Conservation (phyloP, 2,329 filamentous ascomycete species). For the Leptoxyphium fumago region DNA sequence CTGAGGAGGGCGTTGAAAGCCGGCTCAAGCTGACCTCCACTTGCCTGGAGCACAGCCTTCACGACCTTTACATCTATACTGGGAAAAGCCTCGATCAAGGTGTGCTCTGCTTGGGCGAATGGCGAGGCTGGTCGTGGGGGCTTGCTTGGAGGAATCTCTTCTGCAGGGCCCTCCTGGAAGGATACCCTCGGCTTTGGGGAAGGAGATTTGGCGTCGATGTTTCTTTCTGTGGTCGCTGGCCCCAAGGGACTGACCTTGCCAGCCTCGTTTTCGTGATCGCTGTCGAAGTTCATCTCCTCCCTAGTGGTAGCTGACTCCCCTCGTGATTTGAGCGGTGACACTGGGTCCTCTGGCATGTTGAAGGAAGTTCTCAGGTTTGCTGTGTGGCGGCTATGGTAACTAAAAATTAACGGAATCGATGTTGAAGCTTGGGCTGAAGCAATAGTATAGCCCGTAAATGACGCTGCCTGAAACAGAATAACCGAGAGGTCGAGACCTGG, state of each 20-base stretch:
- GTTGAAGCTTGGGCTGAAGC: no score
- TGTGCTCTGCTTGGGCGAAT: conserved; percentile 71
- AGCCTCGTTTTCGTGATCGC: conserved; percentile 42
- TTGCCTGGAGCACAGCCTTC: conserved; percentile 76
- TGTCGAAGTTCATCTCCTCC: conserved; percentile 32
- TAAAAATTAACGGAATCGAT: no score
- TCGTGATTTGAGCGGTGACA: conserved; percentile 15
- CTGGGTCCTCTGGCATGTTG: neutral
- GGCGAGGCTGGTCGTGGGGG: conserved; percentile 72
- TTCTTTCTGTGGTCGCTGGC: conserved; percentile 22
- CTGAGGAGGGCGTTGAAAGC: conserved; percentile 87
- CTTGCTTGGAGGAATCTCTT: conserved; percentile 51
- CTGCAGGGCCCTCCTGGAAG: conserved; percentile 34
- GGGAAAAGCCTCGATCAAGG: conserved; percentile 87
- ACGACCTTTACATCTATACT: conserved; percentile 65
- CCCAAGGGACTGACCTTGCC: conserved; percentile 27
- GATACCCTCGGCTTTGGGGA: conserved; percentile 31
- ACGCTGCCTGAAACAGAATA: no score
- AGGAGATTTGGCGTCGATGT: conserved; percentile 23
- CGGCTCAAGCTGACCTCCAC: conserved; percentile 73
- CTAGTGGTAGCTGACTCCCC: conserved; percentile 23
- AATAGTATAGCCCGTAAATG: no score
- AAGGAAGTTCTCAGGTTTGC: neutral
- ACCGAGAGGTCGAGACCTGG: no score
- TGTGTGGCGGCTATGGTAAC: no score